Evolutionary conservation across 139 green algal genomes (phyloP).

Genomic region (Microglena sp.): DNA sequence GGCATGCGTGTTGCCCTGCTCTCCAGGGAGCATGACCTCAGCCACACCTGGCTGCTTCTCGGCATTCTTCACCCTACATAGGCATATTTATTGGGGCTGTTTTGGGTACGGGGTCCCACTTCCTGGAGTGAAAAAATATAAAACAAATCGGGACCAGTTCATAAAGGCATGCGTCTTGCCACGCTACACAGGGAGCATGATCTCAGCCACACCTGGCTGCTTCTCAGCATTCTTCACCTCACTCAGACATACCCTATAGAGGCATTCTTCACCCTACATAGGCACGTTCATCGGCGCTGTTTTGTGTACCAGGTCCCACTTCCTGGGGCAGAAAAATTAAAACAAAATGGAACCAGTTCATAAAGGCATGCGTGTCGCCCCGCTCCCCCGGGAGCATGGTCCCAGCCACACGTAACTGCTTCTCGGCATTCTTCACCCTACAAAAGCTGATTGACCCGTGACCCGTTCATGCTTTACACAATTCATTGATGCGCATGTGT

Average conservation of each 20-base stretch:
- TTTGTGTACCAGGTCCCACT: no score
- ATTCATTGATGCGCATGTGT: no score
- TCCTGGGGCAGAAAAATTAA: no score
- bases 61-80: conserved; percentile 50
- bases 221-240: conserved; percentile 43
- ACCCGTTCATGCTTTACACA: no score
- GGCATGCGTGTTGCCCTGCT: conserved; percentile 47
- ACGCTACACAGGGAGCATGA: conserved; percentile 62
- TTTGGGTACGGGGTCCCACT: no score
- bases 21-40: conserved; percentile 62
- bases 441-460: no score
- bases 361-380: conserved; percentile 37
- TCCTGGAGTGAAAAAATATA: no score
- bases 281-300: no score
- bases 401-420: conserved; percentile 38
- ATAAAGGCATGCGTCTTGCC: conserved; percentile 41
- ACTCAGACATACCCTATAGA: no score
- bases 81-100: no score
- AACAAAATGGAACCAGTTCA: no score
- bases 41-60: conserved; percentile 36
- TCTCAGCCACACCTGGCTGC: conserved; percentile 44
- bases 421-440: conserved; percentile 46
- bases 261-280: conserved; percentile 54
- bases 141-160: no score
- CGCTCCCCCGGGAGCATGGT: conserved; percentile 66